Evolutionary conservation across 805 yeast species (phyloP).

Genomic region (Wickerhamiella australiensis): DNA sequence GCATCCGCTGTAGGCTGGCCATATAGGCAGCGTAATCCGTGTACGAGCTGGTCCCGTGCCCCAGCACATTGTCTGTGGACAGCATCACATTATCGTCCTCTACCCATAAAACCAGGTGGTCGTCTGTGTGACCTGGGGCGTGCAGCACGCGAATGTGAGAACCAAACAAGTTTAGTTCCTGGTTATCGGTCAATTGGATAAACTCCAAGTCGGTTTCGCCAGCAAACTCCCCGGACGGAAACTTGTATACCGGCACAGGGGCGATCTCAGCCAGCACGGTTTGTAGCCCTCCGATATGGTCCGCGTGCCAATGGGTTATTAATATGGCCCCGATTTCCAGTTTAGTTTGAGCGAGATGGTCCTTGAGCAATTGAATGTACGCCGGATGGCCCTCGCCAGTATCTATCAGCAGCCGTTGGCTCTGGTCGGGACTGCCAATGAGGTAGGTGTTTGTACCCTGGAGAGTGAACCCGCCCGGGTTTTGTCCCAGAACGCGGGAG

Average conservation of each 20-base stretch:
- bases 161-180: slow-evolving; percentile 23
- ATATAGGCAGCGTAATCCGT: slow-evolving; percentile 25
- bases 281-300: slow-evolving; percentile 27
- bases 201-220: not conserved
- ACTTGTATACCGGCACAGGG: slow-evolving; percentile 15
- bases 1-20: slow-evolving; percentile 24
- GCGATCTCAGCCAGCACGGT: slow-evolving; percentile 14
- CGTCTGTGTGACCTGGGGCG: slow-evolving; percentile 32
- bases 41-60: slow-evolving; percentile 30
- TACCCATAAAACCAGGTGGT: slow-evolving; percentile 29
- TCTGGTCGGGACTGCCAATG: slow-evolving; percentile 25
- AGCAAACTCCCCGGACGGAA: slow-evolving; percentile 6
- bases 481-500: slow-evolving; percentile 29
- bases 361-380: slow-evolving; percentile 21
- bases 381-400: slow-evolving; percentile 29
- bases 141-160: slow-evolving; percentile 23
- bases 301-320: slow-evolving; percentile 31
- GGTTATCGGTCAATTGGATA: slow-evolving; percentile 18
- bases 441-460: slow-evolving; percentile 34
- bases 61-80: slow-evolving; percentile 31
- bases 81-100: slow-evolving; percentile 28
- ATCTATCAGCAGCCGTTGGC: slow-evolving; percentile 27
- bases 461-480: slow-evolving; percentile 30
- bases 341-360: slow-evolving; percentile 17
- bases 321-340: slow-evolving; percentile 22